These are phyloP conservation scores for Dictyostelium intermedium DNA, from an alignment of 78 protist species.

Conservation along the genomic window DNA sequence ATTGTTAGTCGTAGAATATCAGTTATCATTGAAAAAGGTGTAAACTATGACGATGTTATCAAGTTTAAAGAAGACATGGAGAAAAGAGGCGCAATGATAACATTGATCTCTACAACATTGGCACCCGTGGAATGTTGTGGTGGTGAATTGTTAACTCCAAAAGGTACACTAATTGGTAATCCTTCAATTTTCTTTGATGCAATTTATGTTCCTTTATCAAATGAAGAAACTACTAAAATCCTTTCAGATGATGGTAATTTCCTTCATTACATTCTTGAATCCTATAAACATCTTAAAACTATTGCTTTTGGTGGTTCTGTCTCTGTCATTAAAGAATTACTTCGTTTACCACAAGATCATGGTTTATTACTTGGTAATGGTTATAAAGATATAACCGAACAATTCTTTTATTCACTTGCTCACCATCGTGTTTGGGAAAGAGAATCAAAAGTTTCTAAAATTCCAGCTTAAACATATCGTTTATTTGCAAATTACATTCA, in stretches of 20 bases:
- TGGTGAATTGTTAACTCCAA: neutral
- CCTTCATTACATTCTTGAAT: neutral
- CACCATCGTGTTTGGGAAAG: neutral
- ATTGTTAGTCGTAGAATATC: neutral
- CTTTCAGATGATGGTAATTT: neutral
- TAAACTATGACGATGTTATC: neutral
- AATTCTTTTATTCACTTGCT: neutral
- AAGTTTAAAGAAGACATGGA: neutral
- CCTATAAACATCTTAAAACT: neutral
- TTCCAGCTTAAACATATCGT: neutral
- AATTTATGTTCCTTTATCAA: neutral
- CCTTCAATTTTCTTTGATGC: constrained; percentile 11
- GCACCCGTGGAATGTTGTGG: neutral
- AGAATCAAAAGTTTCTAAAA: neutral
- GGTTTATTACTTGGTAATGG: neutral
- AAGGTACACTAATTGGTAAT: neutral
- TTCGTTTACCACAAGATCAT: neutral
- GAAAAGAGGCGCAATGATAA: neutral
- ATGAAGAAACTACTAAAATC: neutral
- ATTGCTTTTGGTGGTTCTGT: neutral
- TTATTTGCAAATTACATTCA: neutral
- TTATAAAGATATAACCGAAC: neutral
- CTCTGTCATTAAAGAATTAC: neutral
- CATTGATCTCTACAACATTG: neutral
- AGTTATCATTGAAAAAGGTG: neutral